Evolutionary conservation across 805 yeast genomes (phyloP).

Genomic region (Candida sithepensis): DNA sequence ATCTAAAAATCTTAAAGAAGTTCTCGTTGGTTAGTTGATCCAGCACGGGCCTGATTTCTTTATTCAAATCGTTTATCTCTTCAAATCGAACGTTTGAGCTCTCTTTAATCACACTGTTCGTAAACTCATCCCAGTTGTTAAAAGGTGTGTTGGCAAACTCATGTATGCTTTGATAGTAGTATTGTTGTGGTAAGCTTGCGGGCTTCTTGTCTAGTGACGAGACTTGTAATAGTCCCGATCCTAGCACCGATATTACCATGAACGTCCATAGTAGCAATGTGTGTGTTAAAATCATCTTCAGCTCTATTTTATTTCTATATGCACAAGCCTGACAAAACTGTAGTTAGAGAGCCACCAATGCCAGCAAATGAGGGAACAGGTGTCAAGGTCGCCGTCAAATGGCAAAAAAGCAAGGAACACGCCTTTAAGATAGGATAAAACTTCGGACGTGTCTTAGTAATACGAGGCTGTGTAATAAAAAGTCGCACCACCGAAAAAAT

Average conservation of each 20-base stretch:
- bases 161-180: constrained; percentile 24
- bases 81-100: constrained; percentile 32
- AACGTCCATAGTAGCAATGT: background rate
- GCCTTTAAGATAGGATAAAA: background rate
- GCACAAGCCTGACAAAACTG: no score
- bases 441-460: background rate
- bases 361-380: no score
- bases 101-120: constrained; percentile 23
- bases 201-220: constrained; percentile 25
- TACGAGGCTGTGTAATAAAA: background rate
- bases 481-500: background rate
- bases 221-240: constrained; percentile 12
- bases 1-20: constrained; percentile 83
- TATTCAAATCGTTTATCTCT: constrained; percentile 51
- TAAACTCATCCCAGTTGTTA: constrained; percentile 20
- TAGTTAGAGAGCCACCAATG: no score
- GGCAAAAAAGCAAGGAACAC: no score
- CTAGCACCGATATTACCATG: constrained; percentile 2
- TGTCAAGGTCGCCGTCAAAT: no score
- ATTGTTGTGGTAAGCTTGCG: constrained; percentile 20
- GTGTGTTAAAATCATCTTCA: background rate
- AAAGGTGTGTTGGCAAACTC: constrained; percentile 32
- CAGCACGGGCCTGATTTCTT: constrained; percentile 52
- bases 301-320: background rate
- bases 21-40: constrained; percentile 61